These are phyloP conservation scores for Fusarium domesticum DNA, from an alignment of 2,329 filamentous ascomycete genomes.

Conservation along the genomic window DNA sequence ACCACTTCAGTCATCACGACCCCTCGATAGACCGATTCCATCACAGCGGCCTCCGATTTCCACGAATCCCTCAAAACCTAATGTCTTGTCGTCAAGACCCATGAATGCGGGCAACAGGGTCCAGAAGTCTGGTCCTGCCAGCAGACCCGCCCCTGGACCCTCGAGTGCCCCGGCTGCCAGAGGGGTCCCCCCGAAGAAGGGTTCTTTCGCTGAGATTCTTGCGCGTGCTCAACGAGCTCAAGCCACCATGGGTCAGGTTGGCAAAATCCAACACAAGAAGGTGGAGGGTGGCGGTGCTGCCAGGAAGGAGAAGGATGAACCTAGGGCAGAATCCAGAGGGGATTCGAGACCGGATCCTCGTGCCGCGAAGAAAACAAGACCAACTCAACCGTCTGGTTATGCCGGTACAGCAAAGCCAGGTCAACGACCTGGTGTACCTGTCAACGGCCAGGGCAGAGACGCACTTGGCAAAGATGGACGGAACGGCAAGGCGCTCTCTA, in stretches of 20 bases:
- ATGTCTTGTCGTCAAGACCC: conserved; percentile 26
- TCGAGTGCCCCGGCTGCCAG: conserved; percentile 41
- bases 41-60: conserved; percentile 23
- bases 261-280: conserved; percentile 72
- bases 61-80: conserved; percentile 18
- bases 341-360: conserved; percentile 21
- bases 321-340: conserved; percentile 27
- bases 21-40: conserved; percentile 25
- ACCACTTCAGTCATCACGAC: conserved; percentile 22
- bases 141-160: conserved; percentile 24
- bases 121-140: conserved; percentile 24
- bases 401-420: conserved; percentile 33
- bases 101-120: conserved; percentile 25
- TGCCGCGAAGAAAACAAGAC: conserved; percentile 22
- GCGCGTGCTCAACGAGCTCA: conserved; percentile 68
- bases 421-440: conserved; percentile 23
- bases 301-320: conserved; percentile 46
- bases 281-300: conserved; percentile 60
- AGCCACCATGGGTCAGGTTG: conserved; percentile 57
- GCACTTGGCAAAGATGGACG: conserved; percentile 12
- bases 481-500: conserved; percentile 17
- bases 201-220: conserved; percentile 72
- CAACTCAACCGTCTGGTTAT: conserved; percentile 27
- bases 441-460: conserved; percentile 21
- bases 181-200: conserved; percentile 61